These are phyloP conservation scores for Dimocarpus longan DNA, from an alignment of 345 rosid genomes.

Conservation along the genomic window DNA sequence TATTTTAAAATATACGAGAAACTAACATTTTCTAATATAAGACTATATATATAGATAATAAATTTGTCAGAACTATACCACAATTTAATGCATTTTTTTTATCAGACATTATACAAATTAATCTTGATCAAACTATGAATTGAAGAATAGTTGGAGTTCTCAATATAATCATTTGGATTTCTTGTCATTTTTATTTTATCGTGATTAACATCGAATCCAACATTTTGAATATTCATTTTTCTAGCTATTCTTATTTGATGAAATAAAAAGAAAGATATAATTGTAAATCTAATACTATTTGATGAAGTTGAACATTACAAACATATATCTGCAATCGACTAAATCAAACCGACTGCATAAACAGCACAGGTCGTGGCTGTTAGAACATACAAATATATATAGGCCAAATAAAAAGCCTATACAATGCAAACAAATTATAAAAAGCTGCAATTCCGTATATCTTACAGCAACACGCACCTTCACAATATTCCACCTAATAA, in stretches of 20 bases:
- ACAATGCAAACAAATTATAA: slow-evolving; percentile 18
- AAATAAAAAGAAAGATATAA: neutral
- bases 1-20: neutral
- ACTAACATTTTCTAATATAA: neutral
- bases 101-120: neutral
- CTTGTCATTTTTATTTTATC: neutral
- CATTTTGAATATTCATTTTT: neutral
- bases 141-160: too few relatives aligned
- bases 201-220: neutral
- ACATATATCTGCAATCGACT: slow-evolving; percentile 23
- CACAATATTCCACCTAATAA: slow-evolving; percentile 1
- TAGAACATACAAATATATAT: neutral
- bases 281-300: slow-evolving; percentile 20
- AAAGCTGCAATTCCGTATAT: slow-evolving; percentile 20
- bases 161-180: neutral
- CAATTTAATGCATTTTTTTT: neutral
- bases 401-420: slow-evolving; percentile 16
- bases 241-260: neutral
- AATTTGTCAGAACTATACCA: neutral
- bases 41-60: neutral
- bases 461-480: slow-evolving; percentile 17
- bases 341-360: slow-evolving; percentile 16
- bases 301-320: slow-evolving; percentile 19
- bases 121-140: neutral
- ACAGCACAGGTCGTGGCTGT: slow-evolving; percentile 11